phyloP scores from a whole-genome alignment of 495 filamentous ascomycete species.

The Aspergillus sclerotioniger region DNA sequence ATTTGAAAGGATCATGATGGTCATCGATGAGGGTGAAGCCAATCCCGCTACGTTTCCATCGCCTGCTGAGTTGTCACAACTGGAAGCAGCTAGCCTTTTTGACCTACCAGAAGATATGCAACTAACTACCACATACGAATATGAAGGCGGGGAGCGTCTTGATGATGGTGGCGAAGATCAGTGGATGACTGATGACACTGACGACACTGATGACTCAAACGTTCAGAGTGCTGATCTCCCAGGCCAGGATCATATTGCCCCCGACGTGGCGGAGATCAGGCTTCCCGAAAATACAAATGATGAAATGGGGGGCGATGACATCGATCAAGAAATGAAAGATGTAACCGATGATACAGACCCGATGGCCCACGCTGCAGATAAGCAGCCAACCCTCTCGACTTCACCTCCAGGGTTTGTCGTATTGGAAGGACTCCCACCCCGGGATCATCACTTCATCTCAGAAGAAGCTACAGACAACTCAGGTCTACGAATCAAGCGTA shows the following conservation, averaged over 20 bases:
- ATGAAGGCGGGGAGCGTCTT: slow-evolving; percentile 36
- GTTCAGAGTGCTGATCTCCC: background rate
- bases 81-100: background rate
- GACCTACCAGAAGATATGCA: background rate
- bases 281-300: background rate
- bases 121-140: slow-evolving; percentile 28
- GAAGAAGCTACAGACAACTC: slow-evolving; percentile 11
- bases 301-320: background rate
- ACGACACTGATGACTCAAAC: background rate
- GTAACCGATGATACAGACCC: background rate
- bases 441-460: slow-evolving; percentile 47
- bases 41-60: background rate
- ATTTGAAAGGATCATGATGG: slow-evolving; percentile 43
- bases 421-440: slow-evolving; percentile 43
- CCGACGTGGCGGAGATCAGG: slow-evolving; percentile 10
- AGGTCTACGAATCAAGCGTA: slow-evolving; percentile 39
- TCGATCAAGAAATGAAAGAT: background rate
- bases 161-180: slow-evolving; percentile 33
- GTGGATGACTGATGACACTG: slow-evolving; percentile 28
- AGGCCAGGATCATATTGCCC: slow-evolving; percentile 6
- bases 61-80: background rate
- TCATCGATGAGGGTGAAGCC: slow-evolving; percentile 31
- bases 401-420: slow-evolving; percentile 40
- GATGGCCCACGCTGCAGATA: background rate
- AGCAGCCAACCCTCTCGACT: slow-evolving; percentile 12